Percentiles rank a stretch among this genome's conserved stretches.
Evolutionary conservation across 495 filamentous ascomycete genomes (phyloP).

Genomic region (Podospora pseudopauciseta): DNA sequence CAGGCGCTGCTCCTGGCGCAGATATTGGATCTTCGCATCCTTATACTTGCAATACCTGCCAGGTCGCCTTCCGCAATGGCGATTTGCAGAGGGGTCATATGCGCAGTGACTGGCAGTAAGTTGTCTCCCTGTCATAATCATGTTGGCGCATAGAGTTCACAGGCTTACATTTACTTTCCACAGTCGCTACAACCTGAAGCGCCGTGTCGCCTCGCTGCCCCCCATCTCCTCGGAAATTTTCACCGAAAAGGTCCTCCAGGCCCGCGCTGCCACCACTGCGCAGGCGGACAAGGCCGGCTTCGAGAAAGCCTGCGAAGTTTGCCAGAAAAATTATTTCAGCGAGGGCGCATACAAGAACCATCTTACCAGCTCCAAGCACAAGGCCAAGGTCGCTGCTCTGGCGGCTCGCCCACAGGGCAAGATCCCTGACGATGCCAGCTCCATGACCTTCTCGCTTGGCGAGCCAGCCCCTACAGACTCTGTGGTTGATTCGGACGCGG

Average conservation of each 20-base stretch:
- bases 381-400: slow-evolving; percentile 53
- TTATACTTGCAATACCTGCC: slow-evolving; percentile 96
- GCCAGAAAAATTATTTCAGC: slow-evolving; percentile 90
- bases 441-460: slow-evolving; percentile 84
- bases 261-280: slow-evolving; percentile 75
- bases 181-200: slow-evolving; percentile 96
- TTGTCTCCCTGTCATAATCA: slow-evolving; percentile 22
- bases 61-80: slow-evolving; percentile 89
- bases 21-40: slow-evolving; percentile 61
- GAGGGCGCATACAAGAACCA: slow-evolving; percentile 96
- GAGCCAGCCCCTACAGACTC: slow-evolving; percentile 58
- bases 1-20: slow-evolving; percentile 27
- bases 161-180: slow-evolving; percentile 32
- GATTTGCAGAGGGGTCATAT: slow-evolving; percentile 94
- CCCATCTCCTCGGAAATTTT: slow-evolving; percentile 91
- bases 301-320: slow-evolving; percentile 75
- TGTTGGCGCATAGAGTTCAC: slow-evolving; percentile 11
- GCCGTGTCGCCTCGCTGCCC: slow-evolving; percentile 85
- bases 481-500: slow-evolving; percentile 58
- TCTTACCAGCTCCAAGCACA: slow-evolving; percentile 85
- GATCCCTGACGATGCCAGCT: slow-evolving; percentile 68
- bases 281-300: slow-evolving; percentile 87
- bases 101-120: slow-evolving; percentile 98
- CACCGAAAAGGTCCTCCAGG: slow-evolving; percentile 93
- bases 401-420: slow-evolving; percentile 26